Percentiles rank a stretch among this genome's conserved stretches.
These are phyloP conservation scores for Colletotrichum acutatum DNA, from an alignment of 2,329 filamentous ascomycete genomes.

Conservation along the genomic window DNA sequence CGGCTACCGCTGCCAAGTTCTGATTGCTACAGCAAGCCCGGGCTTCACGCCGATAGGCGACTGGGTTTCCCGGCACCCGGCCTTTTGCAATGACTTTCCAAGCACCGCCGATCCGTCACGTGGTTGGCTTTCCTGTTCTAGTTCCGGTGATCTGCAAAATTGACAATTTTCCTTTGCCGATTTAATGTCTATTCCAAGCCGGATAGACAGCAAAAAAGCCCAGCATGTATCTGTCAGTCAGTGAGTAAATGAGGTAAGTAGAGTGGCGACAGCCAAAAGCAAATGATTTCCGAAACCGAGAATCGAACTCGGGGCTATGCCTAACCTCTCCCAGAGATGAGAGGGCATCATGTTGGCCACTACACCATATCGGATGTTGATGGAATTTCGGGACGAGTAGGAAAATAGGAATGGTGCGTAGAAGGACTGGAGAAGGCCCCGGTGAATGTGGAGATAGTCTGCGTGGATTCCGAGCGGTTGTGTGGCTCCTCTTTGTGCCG, in stretches of 20 bases:
- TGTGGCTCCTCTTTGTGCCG: not conserved
- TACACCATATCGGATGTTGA: slow-evolving; percentile 30
- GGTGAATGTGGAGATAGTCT: not conserved
- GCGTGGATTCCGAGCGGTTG: not conserved
- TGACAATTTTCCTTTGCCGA: too few species aligned
- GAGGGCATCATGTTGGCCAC: slow-evolving; percentile 35
- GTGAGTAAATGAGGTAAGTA: not conserved
- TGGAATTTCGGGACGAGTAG: accelerated
- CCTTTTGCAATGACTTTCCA: too few species aligned
- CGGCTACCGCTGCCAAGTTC: not conserved
- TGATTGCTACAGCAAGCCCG: not conserved
- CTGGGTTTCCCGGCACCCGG: too few species aligned
- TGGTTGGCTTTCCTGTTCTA: too few species aligned
- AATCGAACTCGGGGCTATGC: slow-evolving; percentile 35
- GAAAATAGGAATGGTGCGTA: not conserved
- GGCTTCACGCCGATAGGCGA: too few species aligned
- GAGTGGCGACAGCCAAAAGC: not conserved
- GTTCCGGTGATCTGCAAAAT: too few species aligned
- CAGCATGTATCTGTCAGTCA: not conserved
- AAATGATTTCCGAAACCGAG: slow-evolving; percentile 6
- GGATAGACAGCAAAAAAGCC: not conserved
- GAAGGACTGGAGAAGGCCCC: not conserved
- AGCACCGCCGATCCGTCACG: too few species aligned
- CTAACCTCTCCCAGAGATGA: slow-evolving; percentile 17
- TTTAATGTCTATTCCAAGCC: too few species aligned